A percentile compares a stretch with the other conserved stretches of the same genome.
Conservation (phyloP, 768 basidiomycete species). For the Amanita phalloides region DNA sequence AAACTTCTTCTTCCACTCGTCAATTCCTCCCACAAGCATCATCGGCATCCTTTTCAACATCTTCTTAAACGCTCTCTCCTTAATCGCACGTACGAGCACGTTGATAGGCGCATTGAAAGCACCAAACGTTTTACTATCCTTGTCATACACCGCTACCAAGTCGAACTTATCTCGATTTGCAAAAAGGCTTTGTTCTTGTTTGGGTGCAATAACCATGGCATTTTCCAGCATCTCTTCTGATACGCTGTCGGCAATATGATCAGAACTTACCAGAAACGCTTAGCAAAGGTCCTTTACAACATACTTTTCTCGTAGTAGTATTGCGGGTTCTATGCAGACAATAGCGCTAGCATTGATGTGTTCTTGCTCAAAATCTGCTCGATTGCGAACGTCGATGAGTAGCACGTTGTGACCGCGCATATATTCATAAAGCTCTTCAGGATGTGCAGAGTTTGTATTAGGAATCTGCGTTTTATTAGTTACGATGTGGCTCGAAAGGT, state of each 20-base stretch:
- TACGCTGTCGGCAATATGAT: slow-evolving; percentile 33
- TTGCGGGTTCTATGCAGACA: slow-evolving; percentile 78
- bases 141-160: slow-evolving; percentile 79
- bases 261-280: neutral
- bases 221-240: slow-evolving; percentile 61
- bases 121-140: slow-evolving; percentile 42
- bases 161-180: slow-evolving; percentile 82
- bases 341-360: slow-evolving; percentile 60
- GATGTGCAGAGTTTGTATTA: slow-evolving; percentile 45
- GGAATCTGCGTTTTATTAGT: slow-evolving; percentile 30
- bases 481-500: slow-evolving; percentile 17
- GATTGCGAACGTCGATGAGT: slow-evolving; percentile 73
- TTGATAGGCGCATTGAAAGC: slow-evolving; percentile 41
- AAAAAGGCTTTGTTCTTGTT: slow-evolving; percentile 65
- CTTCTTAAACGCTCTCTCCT: slow-evolving; percentile 62
- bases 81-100: slow-evolving; percentile 56
- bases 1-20: slow-evolving; percentile 65
- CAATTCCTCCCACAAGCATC: slow-evolving; percentile 75
- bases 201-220: slow-evolving; percentile 60
- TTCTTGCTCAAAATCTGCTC: slow-evolving; percentile 66
- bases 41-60: slow-evolving; percentile 68
- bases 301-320: slow-evolving; percentile 53
- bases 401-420: slow-evolving; percentile 51
- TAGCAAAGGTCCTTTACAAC: slow-evolving; percentile 13
- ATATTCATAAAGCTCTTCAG: slow-evolving; percentile 50